Evolutionary conservation across 257 asterid genomes (phyloP).

Genomic region (Primulina huaijiensis): DNA sequence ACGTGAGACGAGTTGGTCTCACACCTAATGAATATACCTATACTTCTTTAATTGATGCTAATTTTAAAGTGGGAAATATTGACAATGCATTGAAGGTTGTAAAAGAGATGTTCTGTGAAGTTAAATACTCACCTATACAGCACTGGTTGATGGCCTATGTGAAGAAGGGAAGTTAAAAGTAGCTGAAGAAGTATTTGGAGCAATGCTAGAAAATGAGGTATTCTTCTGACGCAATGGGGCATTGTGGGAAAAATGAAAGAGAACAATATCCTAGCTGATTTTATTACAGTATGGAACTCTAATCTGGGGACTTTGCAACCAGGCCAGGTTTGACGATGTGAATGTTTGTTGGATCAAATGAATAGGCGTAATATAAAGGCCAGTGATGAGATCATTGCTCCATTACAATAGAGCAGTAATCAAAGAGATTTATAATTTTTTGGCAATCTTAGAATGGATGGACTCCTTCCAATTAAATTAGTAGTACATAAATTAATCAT

Average conservation of each 20-base stretch:
- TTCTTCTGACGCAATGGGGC: slow-evolving; percentile 72
- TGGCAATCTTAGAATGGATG: too few relatives aligned
- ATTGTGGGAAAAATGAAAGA: slow-evolving; percentile 58
- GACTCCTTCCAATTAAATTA: too few relatives aligned
- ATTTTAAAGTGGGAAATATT: slow-evolving; percentile 56
- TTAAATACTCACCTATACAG: slow-evolving; percentile 68
- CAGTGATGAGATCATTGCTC: too few relatives aligned
- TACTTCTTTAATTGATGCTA: slow-evolving; percentile 79
- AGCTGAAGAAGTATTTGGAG: slow-evolving; percentile 72
- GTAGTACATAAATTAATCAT: too few relatives aligned
- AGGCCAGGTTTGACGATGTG: slow-evolving; percentile 63
- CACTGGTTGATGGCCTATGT: slow-evolving; percentile 72
- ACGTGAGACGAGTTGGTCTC: slow-evolving; percentile 84
- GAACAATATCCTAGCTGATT: slow-evolving; percentile 48
- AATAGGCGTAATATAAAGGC: slow-evolving; percentile 48
- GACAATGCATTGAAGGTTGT: slow-evolving; percentile 69
- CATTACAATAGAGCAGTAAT: too few relatives aligned
- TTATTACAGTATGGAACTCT: slow-evolving; percentile 63
- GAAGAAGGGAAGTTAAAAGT: slow-evolving; percentile 63
- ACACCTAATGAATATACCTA: slow-evolving; percentile 76
- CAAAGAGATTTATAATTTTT: too few relatives aligned
- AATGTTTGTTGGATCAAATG: slow-evolving; percentile 62
- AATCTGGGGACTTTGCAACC: slow-evolving; percentile 76
- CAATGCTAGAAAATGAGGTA: slow-evolving; percentile 54
- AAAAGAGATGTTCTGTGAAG: slow-evolving; percentile 70